A percentile compares a stretch with the other conserved stretches of the same genome.
Conservation (phyloP, 202 grass and related monocot species). For the Zizania palustris region DNA sequence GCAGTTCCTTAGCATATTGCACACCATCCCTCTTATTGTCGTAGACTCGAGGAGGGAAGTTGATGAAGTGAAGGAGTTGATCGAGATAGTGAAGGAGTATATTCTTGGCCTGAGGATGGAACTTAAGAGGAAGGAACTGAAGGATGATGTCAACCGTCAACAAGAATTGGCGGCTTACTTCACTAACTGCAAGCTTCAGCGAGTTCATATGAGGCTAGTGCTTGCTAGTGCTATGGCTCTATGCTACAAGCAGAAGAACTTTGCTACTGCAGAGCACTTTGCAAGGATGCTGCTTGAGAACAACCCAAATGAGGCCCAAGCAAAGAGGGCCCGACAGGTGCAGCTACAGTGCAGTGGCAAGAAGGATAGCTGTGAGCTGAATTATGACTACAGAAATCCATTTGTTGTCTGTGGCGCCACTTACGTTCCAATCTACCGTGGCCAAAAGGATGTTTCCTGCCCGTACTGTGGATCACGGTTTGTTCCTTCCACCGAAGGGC, state of each 20-base stretch:
- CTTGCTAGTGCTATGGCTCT: conserved; percentile 76
- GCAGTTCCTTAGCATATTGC: conserved; percentile 82
- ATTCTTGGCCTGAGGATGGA: conserved; percentile 90
- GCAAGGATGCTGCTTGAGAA: conserved; percentile 91
- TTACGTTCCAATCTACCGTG: conserved; percentile 87
- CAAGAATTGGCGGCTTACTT: conserved; percentile 96
- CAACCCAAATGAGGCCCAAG: conserved; percentile 67
- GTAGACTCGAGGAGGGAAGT: conserved; percentile 93
- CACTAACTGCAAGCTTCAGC: conserved; percentile 98
- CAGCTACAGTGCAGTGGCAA: conserved; percentile 59
- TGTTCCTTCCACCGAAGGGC: conserved; percentile 64
- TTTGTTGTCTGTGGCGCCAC: conserved; percentile 91
- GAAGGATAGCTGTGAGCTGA: conserved; percentile 63
- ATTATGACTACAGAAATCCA: conserved; percentile 96
- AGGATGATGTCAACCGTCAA: conserved; percentile 65
- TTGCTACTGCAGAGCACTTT: conserved; percentile 75
- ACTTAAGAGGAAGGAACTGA: conserved; percentile 83
- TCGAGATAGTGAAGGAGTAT: conserved; percentile 90
- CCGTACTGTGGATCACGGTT: conserved; percentile 77
- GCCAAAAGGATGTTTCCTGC: conserved; percentile 91
- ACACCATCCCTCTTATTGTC: conserved; percentile 80
- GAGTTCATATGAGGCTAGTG: conserved; percentile 87
- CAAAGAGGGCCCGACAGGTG: conserved; percentile 83
- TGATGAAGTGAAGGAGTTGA: conserved; percentile 96
- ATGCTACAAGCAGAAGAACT: conserved; percentile 78